A percentile compares a stretch with the other conserved stretches of the same genome.
phyloP scores from a whole-genome alignment of 2,329 filamentous ascomycete genomes.

The Trichoderma arundinaceum region DNA sequence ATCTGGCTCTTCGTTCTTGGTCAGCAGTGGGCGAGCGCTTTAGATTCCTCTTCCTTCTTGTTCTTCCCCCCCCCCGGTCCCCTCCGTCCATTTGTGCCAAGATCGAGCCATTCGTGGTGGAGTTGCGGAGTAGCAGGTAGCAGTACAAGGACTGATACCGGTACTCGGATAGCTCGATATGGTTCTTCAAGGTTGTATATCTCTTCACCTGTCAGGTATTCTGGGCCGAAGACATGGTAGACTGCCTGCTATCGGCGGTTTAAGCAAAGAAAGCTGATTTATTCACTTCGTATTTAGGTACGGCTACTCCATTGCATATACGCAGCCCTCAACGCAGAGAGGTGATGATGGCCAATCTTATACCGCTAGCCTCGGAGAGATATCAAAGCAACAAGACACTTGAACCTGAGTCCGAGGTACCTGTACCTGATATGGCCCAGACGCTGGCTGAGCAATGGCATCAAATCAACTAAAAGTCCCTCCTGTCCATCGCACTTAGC shows the following conservation, averaged over 20 bases:
- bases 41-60: neutral
- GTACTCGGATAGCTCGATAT: conserved; percentile 5
- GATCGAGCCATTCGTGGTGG: conserved; percentile 22
- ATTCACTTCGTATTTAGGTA: no score
- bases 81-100: conserved; percentile 15
- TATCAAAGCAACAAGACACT: no score
- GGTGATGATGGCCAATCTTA: no score
- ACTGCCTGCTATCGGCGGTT: neutral
- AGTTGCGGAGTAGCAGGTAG: conserved; percentile 23
- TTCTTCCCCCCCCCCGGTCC: neutral
- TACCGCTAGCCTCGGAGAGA: no score
- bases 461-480: no score
- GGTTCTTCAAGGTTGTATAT: neutral
- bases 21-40: neutral
- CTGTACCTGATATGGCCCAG: no score
- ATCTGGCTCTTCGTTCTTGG: neutral
- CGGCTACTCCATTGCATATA: no score
- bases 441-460: no score
- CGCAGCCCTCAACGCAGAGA: no score
- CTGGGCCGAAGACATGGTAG: neutral
- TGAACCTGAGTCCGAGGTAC: no score
- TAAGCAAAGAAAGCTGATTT: no score
- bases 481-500: no score
- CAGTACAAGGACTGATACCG: conserved; percentile 12
- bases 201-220: neutral